Evolutionary conservation across 441 rosid species (phyloP), one percentile per base, ranked within the genome.

Genomic region (Populus tomentosa): DNA sequence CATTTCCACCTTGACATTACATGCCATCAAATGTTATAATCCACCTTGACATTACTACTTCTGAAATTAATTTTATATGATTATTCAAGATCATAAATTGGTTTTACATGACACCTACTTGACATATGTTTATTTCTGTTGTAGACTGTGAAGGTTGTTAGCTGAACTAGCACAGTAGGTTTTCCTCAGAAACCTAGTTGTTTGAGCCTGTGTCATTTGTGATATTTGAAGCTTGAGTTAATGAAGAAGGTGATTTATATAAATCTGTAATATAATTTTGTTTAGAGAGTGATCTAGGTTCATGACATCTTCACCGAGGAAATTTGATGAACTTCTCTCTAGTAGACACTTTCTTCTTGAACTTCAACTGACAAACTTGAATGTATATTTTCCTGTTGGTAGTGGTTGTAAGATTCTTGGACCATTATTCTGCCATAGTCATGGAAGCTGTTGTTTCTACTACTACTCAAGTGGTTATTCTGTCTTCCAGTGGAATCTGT

Each of bases 381-480:
- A 32, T 74, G 75, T 7, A 26, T 23, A 71, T 71, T 71, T 77
- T 50, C 53, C 53, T 65, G 50, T 72, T 76, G 69, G 63, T 13
- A 1, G 61, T 33, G 65, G 46, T 23, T 23, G 11, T 69, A 62
- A 65, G 32, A 10, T 36, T 68, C 14, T 40, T 69, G 33, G 21
- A 66, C 20, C 38, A 4, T 26, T 50, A 7, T 67, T 56, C 63
- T 67, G 70, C 42, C 32, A 62, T 56, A 7, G 13, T 68, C 6
- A 68, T 18, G 23, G 40, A 78, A 72, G 33, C 63, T 61, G 21
- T 67, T 75, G 26, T 35, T 56, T 56, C 23, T 30, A n/a, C 9
- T 64, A 7, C 24, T 36, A 18, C 70, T 65, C 1, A 3, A 4
- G 24, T 20, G 14, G 7, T 70, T 73, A 4, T n/a, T 7, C 21